Evolutionary conservation across 176 grass and related monocot species (phyloP), one percentile per base, ranked within the genome.

Genomic region (Oryza nivara): DNA sequence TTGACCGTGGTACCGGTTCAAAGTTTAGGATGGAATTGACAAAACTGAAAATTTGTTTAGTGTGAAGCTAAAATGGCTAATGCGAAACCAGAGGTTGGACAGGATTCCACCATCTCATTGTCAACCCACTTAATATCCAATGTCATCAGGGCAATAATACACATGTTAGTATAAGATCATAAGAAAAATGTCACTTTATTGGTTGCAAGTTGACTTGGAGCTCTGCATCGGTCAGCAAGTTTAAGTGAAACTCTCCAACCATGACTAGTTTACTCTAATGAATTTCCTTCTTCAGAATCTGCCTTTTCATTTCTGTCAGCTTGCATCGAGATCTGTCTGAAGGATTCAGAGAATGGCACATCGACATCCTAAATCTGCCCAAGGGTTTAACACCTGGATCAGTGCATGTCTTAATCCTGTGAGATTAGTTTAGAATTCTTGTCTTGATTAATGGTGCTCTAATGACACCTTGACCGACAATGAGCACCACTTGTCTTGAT

Each of bases 381-480:
- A 60, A 71, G 74, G 83, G 51, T 78, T 78, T 36, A 64, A 36
- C 83, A 64, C 75, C 67, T 71, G 83, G 83, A 64, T 47, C 19
- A n/a, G 46, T 78, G 75, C 66, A 47, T 46, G 67, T 36, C 75
- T 11, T 36, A 15, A 48, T 72, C 66, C 76, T 32, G 11, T 5
- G 7, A 1, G 82, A 44, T 17, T 84, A 76, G 14, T 40, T 84
- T 68, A 68, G 14, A 26, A 32, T 30, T 69, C 9, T 12, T 68
- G 47, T 30, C 64, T 69, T 84, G 74, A 68, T 30, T 34, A 26
- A 14, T 67, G 25, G 16, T 46, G 40, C 80, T 20, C 2, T 36
- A 67, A 61, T 73, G 22, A 47, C n/a, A 47, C 43, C 1, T 16
- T 7, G 38, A 22, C 32, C 48, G 11, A 19, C 6, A 68, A 35